These are phyloP conservation scores for Zasmidium angulare DNA, from an alignment of 2,329 filamentous ascomycete genomes.

Conservation along the genomic window DNA sequence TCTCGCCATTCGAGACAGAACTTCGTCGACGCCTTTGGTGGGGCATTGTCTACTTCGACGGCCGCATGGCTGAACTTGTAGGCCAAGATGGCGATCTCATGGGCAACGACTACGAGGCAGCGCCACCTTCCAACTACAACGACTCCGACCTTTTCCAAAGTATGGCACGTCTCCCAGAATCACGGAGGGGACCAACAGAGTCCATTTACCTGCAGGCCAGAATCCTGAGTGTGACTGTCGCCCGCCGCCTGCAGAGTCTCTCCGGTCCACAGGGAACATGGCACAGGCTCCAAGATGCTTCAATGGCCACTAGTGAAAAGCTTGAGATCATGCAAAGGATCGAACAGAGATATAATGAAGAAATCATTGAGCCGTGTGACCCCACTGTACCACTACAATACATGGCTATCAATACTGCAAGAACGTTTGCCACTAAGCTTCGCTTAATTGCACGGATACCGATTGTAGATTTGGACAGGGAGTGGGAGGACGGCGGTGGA, in stretches of 20 bases:
- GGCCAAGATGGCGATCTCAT: conserved; percentile 29
- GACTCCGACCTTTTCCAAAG: conserved; percentile 51
- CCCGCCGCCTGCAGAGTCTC: conserved; percentile 21
- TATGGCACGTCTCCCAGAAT: conserved; percentile 37
- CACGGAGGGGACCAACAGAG: conserved; percentile 31
- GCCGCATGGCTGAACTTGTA: conserved; percentile 64
- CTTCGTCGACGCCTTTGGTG: conserved; percentile 37
- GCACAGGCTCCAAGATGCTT: conserved; percentile 22
- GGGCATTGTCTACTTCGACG: conserved; percentile 63
- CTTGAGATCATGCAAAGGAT: conserved; percentile 25
- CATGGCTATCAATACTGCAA: conserved; percentile 26
- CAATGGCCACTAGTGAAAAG: conserved; percentile 24
- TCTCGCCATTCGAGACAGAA: conserved; percentile 36
- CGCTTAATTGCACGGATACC: conserved; percentile 27
- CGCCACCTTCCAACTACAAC: conserved; percentile 52
- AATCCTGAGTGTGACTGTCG: conserved; percentile 20
- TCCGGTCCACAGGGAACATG: conserved; percentile 25
- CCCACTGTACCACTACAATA: conserved; percentile 27
- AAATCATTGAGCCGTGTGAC: conserved; percentile 27
- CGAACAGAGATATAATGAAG: conserved; percentile 25
- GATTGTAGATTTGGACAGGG: conserved; percentile 20
- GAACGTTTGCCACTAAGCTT: conserved; percentile 25
- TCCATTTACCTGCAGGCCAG: conserved; percentile 30
- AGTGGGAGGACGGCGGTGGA: conserved; percentile 21
- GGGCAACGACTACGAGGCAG: conserved; percentile 26